Conservation (phyloP, 805 yeast genomes). For the Wickerhamomyces strasburgensis region DNA sequence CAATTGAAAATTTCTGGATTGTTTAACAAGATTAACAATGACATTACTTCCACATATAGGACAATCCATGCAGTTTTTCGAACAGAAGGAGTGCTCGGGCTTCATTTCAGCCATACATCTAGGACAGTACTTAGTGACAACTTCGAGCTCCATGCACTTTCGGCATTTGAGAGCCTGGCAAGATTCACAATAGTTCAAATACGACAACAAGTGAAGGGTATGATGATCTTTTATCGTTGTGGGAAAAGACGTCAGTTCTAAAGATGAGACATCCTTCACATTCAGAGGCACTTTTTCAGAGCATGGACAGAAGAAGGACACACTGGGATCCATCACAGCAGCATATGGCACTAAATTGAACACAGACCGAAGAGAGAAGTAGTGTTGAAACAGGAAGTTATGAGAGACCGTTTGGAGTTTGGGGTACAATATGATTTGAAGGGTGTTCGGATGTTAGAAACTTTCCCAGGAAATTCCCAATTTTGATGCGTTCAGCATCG, state of each 20-base stretch:
- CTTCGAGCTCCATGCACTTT: slow-evolving; percentile 24
- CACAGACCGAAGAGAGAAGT: not conserved
- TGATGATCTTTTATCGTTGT: slow-evolving; percentile 16
- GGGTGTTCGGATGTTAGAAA: no score
- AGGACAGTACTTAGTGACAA: slow-evolving; percentile 24
- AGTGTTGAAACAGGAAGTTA: no score
- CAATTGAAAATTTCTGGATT: slow-evolving; percentile 6
- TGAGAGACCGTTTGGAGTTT: no score
- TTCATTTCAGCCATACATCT: slow-evolving; percentile 24
- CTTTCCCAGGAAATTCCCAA: no score
- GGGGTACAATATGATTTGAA: no score
- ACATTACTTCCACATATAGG: slow-evolving; percentile 19
- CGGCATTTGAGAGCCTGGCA: slow-evolving; percentile 26
- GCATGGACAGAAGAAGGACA: slow-evolving; percentile 25
- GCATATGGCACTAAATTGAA: no score
- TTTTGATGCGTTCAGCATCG: no score
- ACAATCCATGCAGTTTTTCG: slow-evolving; percentile 26
- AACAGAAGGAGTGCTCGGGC: slow-evolving; percentile 20
- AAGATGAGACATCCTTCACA: slow-evolving; percentile 2
- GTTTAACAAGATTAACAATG: not conserved
- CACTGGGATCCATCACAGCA: not conserved
- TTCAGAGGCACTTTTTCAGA: slow-evolving; percentile 17
- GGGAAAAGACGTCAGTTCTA: slow-evolving; percentile 19
- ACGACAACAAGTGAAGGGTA: slow-evolving; percentile 16
- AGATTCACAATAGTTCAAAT: slow-evolving; percentile 20